Evolutionary conservation across 2,329 filamentous ascomycete genomes (phyloP).

Genomic region (Ramichloridium luteum): DNA sequence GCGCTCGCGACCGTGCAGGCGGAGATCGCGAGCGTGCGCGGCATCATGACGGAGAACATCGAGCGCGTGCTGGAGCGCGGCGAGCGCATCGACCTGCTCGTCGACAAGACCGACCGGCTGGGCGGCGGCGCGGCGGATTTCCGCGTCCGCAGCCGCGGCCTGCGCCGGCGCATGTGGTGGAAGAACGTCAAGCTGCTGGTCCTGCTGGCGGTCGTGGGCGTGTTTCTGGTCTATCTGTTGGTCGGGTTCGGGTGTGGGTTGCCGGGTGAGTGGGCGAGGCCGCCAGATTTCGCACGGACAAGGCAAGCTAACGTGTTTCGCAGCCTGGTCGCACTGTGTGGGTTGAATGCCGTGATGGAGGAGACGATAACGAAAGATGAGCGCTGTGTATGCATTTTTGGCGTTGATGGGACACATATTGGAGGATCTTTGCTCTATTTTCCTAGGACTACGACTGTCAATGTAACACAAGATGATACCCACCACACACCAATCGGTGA

Average conservation of each 20-base stretch:
- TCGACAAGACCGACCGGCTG: slow-evolving; percentile 90
- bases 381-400: too few species aligned
- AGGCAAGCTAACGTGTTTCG: too few species aligned
- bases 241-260: slow-evolving; percentile 62
- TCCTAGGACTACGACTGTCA: too few species aligned
- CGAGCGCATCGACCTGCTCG: slow-evolving; percentile 82
- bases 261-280: slow-evolving; percentile 45
- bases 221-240: slow-evolving; percentile 60
- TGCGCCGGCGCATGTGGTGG: slow-evolving; percentile 98
- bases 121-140: slow-evolving; percentile 86
- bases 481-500: too few species aligned
- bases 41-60: slow-evolving; percentile 92
- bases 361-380: too few species aligned
- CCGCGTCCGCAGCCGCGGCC: slow-evolving; percentile 67
- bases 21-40: slow-evolving; percentile 84
- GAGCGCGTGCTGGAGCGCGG: slow-evolving; percentile 79
- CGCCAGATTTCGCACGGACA: too few species aligned
- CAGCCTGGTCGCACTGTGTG: too few species aligned
- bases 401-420: too few species aligned
- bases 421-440: too few species aligned
- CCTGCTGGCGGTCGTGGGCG: slow-evolving; percentile 57
- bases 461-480: too few species aligned
- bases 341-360: too few species aligned
- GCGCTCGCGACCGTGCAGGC: slow-evolving; percentile 70
- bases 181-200: slow-evolving; percentile 96